These are phyloP conservation scores for Phoenix roebelenii DNA, from an alignment of 176 grass and related monocot genomes.

Conservation along the genomic window DNA sequence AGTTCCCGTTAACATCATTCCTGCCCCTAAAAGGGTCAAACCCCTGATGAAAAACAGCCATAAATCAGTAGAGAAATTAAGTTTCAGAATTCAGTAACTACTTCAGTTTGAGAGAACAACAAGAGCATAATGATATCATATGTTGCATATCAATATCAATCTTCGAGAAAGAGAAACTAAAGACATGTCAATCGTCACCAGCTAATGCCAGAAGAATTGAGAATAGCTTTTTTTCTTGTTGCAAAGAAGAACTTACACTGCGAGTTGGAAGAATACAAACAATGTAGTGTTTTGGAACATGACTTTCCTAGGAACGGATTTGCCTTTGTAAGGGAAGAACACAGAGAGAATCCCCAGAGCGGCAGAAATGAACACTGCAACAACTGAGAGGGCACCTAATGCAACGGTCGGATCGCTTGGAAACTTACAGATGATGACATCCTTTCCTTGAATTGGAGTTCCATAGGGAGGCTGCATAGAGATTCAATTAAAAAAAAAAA, in stretches of 20 bases:
- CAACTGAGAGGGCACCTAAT: conserved; percentile 22
- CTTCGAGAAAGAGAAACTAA: neutral
- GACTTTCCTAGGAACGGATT: conserved; percentile 15
- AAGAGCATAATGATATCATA: no score
- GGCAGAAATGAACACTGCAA: conserved; percentile 13
- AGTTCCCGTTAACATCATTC: conserved; percentile 36
- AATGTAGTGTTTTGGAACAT: conserved; percentile 33
- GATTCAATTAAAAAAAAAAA: neutral
- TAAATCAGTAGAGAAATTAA: neutral
- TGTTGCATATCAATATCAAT: no score
- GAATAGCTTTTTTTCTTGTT: neutral
- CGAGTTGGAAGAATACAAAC: conserved; percentile 38
- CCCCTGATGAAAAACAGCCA: conserved; percentile 19
- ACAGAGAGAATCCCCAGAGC: conserved; percentile 26
- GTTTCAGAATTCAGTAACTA: no score
- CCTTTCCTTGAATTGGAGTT: conserved; percentile 29
- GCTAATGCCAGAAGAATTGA: no score
- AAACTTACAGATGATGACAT: conserved; percentile 44
- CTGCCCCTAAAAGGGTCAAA: conserved; percentile 20
- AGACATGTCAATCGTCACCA: no score
- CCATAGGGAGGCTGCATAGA: conserved; percentile 32
- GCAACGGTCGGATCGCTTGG: conserved; percentile 28
- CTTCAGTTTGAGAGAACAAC: no score
- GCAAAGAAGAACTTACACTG: conserved; percentile 28
- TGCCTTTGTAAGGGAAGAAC: conserved; percentile 43